phyloP scores from a whole-genome alignment of 179 eudicot genomes.

The Gypsophila paniculata region DNA sequence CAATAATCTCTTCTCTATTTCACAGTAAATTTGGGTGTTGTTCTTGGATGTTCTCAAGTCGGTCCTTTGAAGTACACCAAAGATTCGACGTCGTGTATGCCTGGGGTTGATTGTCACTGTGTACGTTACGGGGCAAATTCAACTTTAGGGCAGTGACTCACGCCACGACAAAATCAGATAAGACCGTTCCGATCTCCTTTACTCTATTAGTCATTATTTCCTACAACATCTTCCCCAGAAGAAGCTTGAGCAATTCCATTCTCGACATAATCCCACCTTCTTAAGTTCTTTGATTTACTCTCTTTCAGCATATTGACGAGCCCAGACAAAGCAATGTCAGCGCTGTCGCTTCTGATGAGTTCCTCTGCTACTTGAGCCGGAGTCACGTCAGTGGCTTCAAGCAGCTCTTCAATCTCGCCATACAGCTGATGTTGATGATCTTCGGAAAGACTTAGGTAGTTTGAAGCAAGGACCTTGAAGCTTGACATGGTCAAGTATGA shows the following conservation, averaged over 20 bases:
- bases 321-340: conserved; percentile 25
- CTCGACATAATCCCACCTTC: background rate
- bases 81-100: no score
- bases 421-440: conserved; percentile 26
- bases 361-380: conserved; percentile 39
- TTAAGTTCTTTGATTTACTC: conserved; percentile 1
- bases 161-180: no score
- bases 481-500: conserved; percentile 29
- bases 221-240: conserved; percentile 3
- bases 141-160: no score
- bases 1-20: no score
- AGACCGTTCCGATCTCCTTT: no score
- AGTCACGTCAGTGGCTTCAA: conserved; percentile 16
- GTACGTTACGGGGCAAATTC: no score
- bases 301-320: conserved; percentile 21
- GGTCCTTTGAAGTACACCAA: no score
- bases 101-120: no score
- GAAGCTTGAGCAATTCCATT: background rate
- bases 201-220: background rate
- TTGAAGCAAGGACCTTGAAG: conserved; percentile 29
- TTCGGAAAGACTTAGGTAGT: conserved; percentile 21
- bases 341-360: conserved; percentile 31
- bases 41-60: no score
- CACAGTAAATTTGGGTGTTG: no score
- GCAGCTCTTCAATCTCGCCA: conserved; percentile 21